Evolutionary conservation across 1,284 basidiomycete genomes (phyloP).

Genomic region (Malassezia slooffiae): DNA sequence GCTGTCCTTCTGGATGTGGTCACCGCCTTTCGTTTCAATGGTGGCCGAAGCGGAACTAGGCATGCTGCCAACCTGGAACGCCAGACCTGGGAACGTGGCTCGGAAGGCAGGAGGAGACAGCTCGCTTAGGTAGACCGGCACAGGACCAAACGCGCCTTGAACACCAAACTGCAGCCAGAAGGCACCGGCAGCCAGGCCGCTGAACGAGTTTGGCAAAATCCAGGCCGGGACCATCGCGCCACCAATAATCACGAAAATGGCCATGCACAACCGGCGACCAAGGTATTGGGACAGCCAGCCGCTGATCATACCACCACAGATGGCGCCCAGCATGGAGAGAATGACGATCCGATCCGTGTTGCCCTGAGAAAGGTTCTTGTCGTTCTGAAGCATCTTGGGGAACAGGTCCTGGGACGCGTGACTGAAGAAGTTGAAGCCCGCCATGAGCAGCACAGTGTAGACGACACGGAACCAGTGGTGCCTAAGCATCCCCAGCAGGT

Average conservation of each 20-base stretch:
- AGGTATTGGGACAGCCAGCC: slow-evolving; percentile 71
- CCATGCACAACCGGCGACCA: slow-evolving; percentile 76
- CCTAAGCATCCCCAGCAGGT: slow-evolving; percentile 64
- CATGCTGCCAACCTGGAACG: slow-evolving; percentile 68
- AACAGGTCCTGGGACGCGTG: slow-evolving; percentile 39
- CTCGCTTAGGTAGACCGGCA: slow-evolving; percentile 78
- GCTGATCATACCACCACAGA: slow-evolving; percentile 65
- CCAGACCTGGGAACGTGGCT: slow-evolving; percentile 80
- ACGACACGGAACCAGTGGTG: slow-evolving; percentile 74
- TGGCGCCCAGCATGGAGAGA: slow-evolving; percentile 69
- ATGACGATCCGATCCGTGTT: slow-evolving; percentile 75
- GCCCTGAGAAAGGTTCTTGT: slow-evolving; percentile 47
- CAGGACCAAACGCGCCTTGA: slow-evolving; percentile 53
- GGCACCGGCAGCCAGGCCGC: slow-evolving; percentile 47
- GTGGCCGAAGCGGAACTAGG: slow-evolving; percentile 75
- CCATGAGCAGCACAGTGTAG: slow-evolving; percentile 57
- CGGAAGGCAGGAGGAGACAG: slow-evolving; percentile 84
- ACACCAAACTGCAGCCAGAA: slow-evolving; percentile 50
- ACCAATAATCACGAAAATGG: slow-evolving; percentile 51
- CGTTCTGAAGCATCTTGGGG: slow-evolving; percentile 35
- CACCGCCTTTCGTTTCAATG: slow-evolving; percentile 68
- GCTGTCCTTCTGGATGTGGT: slow-evolving; percentile 42
- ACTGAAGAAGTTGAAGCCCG: slow-evolving; percentile 75
- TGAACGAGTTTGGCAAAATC: slow-evolving; percentile 47
- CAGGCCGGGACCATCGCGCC: slow-evolving; percentile 42